Evolutionary conservation across 805 yeast genomes (phyloP).

Genomic region (Suhomyces pyralidae): DNA sequence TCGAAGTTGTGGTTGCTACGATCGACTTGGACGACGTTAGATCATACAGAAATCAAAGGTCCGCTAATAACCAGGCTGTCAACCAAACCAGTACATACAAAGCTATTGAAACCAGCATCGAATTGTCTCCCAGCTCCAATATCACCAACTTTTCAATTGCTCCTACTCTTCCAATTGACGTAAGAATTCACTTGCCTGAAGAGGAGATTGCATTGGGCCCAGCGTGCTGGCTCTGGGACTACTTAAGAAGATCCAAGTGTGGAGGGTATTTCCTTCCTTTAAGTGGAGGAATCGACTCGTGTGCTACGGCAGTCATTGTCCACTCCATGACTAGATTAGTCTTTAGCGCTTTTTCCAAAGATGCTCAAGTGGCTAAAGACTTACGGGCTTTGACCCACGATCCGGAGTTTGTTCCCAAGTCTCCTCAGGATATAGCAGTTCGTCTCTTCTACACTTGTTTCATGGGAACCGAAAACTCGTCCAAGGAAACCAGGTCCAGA

Average conservation of each 20-base stretch:
- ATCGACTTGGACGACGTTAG: constrained; percentile 91
- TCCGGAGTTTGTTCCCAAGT: constrained; percentile 61
- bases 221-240: constrained; percentile 99
- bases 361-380: constrained; percentile 73
- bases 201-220: constrained; percentile 98
- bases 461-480: constrained; percentile 96
- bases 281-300: constrained; percentile 96
- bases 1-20: constrained; percentile 94
- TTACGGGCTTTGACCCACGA: constrained; percentile 63
- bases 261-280: constrained; percentile 92
- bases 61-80: constrained; percentile 74
- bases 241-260: constrained; percentile 82
- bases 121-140: constrained; percentile 57
- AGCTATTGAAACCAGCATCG: constrained; percentile 59
- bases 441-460: constrained; percentile 83
- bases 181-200: constrained; percentile 76
- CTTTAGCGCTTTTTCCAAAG: constrained; percentile 58
- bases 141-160: constrained; percentile 58
- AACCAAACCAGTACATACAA: constrained; percentile 43
- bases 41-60: constrained; percentile 69
- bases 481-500: constrained; percentile 78
- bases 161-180: constrained; percentile 53
- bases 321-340: constrained; percentile 92
- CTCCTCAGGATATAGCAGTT: constrained; percentile 72
- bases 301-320: constrained; percentile 95